Base-by-base conservation (phyloP, 768 basidiomycete species). In the Tubosaeta brunneosetosa region DNA sequence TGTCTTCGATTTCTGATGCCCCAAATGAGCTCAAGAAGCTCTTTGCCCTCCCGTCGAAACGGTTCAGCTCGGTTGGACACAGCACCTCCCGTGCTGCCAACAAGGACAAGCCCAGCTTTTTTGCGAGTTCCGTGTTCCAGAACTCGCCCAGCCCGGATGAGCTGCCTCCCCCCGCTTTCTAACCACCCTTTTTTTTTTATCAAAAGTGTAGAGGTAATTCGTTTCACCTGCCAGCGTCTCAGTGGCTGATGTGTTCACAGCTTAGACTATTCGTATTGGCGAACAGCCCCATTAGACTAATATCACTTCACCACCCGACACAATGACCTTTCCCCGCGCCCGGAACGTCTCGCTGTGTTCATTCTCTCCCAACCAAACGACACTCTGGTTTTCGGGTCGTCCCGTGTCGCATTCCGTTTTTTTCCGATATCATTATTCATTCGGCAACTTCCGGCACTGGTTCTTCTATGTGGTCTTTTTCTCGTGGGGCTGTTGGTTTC, bases 141-240 rank as follows among this genome's bases (percentile, higher is more conserved):
- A 91, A 89, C 74, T 88, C 86, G 53, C 88, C 88, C 14, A 88
- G 84, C 61, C 88, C 88, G 48, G 88, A 90, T 55, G 87, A 87
- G 64, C 71, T 91, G 44, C 88, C 88, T 43, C 79, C 82, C 55
- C 86, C 86, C 50, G 72, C 77, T 57, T 83, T 86, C 64, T 69
- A 49, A 69, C 66, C 66, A 71, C 73, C 22, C 22, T 47, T 67
- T 77, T 61, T 53, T 50, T 44, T 46, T 37, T 22, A 59, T 57
- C 65, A 62, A 65, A 65, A 70, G 69, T 69, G 72, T 76, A 73
- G 61, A 75, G 74, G 74, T 76, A 17, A 55, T n/a, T 43, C 41
- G 6, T 4, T 3, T 61, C 42, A 12, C 50, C 51, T 43, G 51
- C 43, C 37, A 37, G 0, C 10, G 0, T 33, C 2, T 22, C 45